Conservation (phyloP, 768 basidiomycete species). For the Symmetrospora coprosmae region DNA sequence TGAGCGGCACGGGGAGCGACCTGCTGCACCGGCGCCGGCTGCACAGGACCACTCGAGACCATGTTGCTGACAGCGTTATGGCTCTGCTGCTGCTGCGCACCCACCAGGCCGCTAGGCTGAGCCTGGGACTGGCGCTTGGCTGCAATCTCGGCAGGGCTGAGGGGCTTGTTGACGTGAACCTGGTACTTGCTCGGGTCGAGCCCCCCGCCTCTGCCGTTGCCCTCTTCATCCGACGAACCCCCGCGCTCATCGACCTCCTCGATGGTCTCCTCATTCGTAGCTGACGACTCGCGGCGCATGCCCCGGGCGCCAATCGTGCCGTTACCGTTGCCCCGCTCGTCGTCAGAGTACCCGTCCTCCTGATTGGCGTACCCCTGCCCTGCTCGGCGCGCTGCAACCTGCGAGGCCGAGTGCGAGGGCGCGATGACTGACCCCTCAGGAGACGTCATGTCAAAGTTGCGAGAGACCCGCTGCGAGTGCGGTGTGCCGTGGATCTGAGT, state of each 20-base stretch:
- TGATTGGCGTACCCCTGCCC: not conserved
- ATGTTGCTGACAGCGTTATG: not conserved
- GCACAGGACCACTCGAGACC: not conserved
- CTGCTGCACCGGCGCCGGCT: not conserved
- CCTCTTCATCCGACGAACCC: conserved; percentile 10
- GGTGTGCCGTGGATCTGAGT: conserved; percentile 6
- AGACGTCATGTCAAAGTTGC: conserved; percentile 2
- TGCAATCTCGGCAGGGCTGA: conserved; percentile 4
- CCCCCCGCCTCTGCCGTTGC: conserved; percentile 1
- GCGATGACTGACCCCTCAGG: conserved; percentile 19
- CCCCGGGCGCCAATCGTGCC: not conserved
- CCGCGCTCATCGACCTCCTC: conserved; percentile 14
- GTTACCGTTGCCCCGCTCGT: not conserved
- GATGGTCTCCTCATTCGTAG: not conserved
- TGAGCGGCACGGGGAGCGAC: not conserved
- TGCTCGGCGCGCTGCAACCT: conserved; percentile 15
- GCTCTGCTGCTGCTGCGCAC: not conserved
- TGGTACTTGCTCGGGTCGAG: not conserved
- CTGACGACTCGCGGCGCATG: not conserved
- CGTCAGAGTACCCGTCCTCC: conserved; percentile 7
- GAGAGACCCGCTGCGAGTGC: not conserved
- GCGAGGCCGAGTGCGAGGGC: conserved; percentile 19
- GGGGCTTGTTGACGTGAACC: conserved; percentile 17
- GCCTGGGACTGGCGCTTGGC: conserved; percentile 1
- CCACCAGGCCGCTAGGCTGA: not conserved